These are phyloP conservation scores for Botrytis pseudocinerea DNA, from an alignment of 2,329 filamentous ascomycete genomes.

Conservation along the genomic window DNA sequence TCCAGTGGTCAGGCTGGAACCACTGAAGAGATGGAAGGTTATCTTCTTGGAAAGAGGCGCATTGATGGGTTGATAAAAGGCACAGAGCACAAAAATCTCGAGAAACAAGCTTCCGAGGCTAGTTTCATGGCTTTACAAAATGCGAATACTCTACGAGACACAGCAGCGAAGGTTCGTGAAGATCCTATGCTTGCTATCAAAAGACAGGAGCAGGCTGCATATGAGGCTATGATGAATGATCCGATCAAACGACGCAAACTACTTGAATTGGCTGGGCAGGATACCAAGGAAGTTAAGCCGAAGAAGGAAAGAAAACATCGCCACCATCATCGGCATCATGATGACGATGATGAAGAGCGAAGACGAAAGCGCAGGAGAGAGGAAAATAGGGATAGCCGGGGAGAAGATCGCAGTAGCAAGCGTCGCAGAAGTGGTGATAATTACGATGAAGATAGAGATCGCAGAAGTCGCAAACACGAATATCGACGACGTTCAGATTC, in stretches of 20 bases:
- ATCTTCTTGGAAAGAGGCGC: slow-evolving; percentile 85
- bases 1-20: slow-evolving; percentile 72
- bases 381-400: slow-evolving; percentile 38
- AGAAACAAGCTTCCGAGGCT: slow-evolving; percentile 69
- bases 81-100: slow-evolving; percentile 75
- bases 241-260: slow-evolving; percentile 67
- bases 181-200: slow-evolving; percentile 94
- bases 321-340: slow-evolving; percentile 45
- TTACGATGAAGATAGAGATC: slow-evolving; percentile 38
- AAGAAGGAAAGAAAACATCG: slow-evolving; percentile 49
- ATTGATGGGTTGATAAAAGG: slow-evolving; percentile 87
- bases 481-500: slow-evolving; percentile 47
- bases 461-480: slow-evolving; percentile 34
- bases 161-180: slow-evolving; percentile 80
- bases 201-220: slow-evolving; percentile 81
- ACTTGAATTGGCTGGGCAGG: slow-evolving; percentile 58
- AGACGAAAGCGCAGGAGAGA: slow-evolving; percentile 48
- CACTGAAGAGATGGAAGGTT: slow-evolving; percentile 89
- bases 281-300: slow-evolving; percentile 48
- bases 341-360: slow-evolving; percentile 42
- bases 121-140: slow-evolving; percentile 62
- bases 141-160: slow-evolving; percentile 76
- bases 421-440: slow-evolving; percentile 43
- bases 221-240: slow-evolving; percentile 78
- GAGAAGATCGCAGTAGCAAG: slow-evolving; percentile 47